phyloP scores from a whole-genome alignment of 2,329 filamentous ascomycete species.

The Penicillium sp. region DNA sequence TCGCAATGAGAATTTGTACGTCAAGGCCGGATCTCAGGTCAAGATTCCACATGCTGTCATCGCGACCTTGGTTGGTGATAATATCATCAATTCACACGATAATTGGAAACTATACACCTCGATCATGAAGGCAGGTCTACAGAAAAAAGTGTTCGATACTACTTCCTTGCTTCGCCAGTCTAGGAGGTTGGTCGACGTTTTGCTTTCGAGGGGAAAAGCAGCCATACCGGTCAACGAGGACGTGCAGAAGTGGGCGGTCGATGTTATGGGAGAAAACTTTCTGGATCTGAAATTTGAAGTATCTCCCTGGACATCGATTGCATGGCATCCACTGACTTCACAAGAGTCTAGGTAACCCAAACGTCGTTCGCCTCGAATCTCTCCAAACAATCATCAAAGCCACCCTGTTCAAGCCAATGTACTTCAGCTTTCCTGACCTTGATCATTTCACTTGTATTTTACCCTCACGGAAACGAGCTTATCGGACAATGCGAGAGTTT shows the following conservation, averaged over 20 bases:
- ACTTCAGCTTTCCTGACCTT: conserved; percentile 30
- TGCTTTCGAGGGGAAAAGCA: conserved; percentile 21
- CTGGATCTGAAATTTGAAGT: conserved; percentile 30
- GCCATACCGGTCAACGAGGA: conserved; percentile 24
- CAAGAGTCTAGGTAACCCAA: conserved; percentile 24
- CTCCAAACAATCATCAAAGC: conserved; percentile 29
- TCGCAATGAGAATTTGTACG: conserved; percentile 31
- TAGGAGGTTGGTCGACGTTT: conserved; percentile 23
- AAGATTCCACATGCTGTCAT: conserved; percentile 45
- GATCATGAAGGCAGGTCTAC: conserved; percentile 41
- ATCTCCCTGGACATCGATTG: background rate
- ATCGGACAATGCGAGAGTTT: conserved; percentile 29
- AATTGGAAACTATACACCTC: conserved; percentile 39
- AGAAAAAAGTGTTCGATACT: conserved; percentile 29
- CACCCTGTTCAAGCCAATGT: conserved; percentile 28
- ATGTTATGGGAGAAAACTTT: conserved; percentile 29
- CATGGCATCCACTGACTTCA: background rate
- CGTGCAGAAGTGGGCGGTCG: conserved; percentile 30
- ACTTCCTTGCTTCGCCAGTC: conserved; percentile 25
- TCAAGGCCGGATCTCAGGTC: conserved; percentile 45
- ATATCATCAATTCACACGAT: conserved; percentile 42
- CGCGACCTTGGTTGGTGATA: conserved; percentile 42
- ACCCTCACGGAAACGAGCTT: conserved; percentile 21
- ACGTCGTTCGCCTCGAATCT: conserved; percentile 21
- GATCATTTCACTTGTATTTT: conserved; percentile 25